Conservation (phyloP, 2,329 filamentous ascomycete genomes). For the Alternaria dauci region DNA sequence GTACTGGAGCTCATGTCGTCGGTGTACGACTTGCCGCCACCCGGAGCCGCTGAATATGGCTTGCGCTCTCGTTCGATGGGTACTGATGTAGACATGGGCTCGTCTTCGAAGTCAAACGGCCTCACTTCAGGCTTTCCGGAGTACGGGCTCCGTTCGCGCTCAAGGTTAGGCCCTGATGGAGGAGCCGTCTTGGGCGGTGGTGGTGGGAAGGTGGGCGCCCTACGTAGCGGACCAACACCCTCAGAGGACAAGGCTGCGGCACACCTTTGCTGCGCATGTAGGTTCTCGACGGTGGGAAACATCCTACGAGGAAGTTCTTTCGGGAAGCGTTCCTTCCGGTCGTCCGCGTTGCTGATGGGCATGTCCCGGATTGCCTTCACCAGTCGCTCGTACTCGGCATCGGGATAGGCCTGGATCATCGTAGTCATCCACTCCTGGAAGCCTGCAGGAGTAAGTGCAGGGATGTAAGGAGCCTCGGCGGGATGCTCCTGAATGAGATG, state of each 20-base stretch:
- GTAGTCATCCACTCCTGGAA: constrained; percentile 71
- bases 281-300: constrained; percentile 69
- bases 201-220: constrained; percentile 47
- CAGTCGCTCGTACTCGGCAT: constrained; percentile 75
- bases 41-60: constrained; percentile 68
- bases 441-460: constrained; percentile 57
- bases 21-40: constrained; percentile 65
- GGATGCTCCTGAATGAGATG: constrained; percentile 57
- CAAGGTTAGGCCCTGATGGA: constrained; percentile 31
- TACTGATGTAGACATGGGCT: constrained; percentile 50
- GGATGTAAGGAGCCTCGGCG: constrained; percentile 54
- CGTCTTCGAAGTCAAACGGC: constrained; percentile 47
- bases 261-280: constrained; percentile 66
- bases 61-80: constrained; percentile 72
- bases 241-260: constrained; percentile 67
- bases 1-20: constrained; percentile 37
- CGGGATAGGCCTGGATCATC: constrained; percentile 78
- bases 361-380: constrained; percentile 72
- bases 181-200: constrained; percentile 40
- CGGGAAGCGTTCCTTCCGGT: constrained; percentile 76
- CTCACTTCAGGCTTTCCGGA: constrained; percentile 34
- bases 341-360: constrained; percentile 72
- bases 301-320: constrained; percentile 79
- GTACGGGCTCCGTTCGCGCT: constrained; percentile 50
- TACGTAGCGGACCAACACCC: constrained; percentile 47